Evolutionary conservation across 108 stramenopile genomes (phyloP).

Genomic region (Cyclotella choctawhatcheeana): DNA sequence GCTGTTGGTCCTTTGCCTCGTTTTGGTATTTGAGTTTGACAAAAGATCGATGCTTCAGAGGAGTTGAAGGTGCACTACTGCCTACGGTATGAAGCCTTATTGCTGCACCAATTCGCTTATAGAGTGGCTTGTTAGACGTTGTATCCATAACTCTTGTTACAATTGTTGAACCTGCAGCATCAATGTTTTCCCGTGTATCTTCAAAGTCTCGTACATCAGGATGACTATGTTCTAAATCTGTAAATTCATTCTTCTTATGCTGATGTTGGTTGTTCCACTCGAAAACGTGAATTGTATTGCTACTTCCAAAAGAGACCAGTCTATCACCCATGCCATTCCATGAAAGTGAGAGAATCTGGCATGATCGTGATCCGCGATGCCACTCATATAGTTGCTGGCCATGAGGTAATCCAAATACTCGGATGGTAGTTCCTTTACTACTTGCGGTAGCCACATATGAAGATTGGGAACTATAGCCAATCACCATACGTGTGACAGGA

Average conservation of each 20-base stretch:
- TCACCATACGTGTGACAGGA: constrained; percentile 43
- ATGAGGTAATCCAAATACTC: constrained; percentile 47
- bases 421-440: constrained; percentile 38
- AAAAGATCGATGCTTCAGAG: constrained; percentile 42
- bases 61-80: constrained; percentile 6
- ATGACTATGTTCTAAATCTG: constrained; percentile 13
- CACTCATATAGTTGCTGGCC: constrained; percentile 45
- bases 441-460: constrained; percentile 36
- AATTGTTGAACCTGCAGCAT: not conserved
- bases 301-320: constrained; percentile 42
- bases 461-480: constrained; percentile 21
- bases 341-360: constrained; percentile 39
- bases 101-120: constrained; percentile 33
- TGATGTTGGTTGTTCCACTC: constrained; percentile 19
- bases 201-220: constrained; percentile 32
- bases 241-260: constrained; percentile 16
- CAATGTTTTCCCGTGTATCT: constrained; percentile 3
- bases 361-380: constrained; percentile 47
- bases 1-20: constrained; percentile 10
- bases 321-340: constrained; percentile 45
- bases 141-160: not conserved
- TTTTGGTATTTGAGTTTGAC: constrained; percentile 45
- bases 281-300: constrained; percentile 47
- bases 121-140: constrained; percentile 13
- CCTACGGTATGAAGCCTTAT: constrained; percentile 20